These are phyloP conservation scores for Elsinoe necatrix DNA, from an alignment of 2,329 filamentous ascomycete species.

Conservation along the genomic window DNA sequence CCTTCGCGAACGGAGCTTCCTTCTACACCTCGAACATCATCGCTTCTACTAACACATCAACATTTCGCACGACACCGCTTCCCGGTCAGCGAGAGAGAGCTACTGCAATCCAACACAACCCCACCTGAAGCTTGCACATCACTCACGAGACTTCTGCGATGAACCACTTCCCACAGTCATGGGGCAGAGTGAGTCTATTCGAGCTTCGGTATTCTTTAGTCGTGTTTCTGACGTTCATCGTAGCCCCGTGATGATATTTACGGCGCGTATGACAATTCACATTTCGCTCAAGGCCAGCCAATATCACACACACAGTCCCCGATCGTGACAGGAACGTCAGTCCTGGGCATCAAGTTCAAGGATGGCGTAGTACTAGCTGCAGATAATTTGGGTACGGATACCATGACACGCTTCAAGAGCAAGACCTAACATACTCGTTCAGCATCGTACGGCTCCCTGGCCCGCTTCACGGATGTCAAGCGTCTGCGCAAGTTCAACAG, in stretches of 20 bases:
- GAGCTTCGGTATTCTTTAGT: neutral
- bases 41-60: no score
- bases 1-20: neutral
- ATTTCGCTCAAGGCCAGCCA: conserved; percentile 59
- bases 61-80: no score
- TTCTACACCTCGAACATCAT: neutral
- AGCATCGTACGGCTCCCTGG: conserved; percentile 94
- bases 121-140: no score
- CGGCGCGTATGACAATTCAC: conserved; percentile 81
- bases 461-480: conserved; percentile 94
- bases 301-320: conserved; percentile 85
- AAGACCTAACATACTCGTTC: conserved; percentile 15
- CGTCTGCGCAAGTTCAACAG: conserved; percentile 83
- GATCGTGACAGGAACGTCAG: conserved; percentile 92
- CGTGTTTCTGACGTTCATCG: conserved; percentile 18
- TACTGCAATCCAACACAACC: no score
- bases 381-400: conserved; percentile 75
- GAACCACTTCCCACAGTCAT: conserved; percentile 59
- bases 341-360: conserved; percentile 90
- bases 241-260: conserved; percentile 97
- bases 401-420: neutral
- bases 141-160: conserved; percentile 31
- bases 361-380: conserved; percentile 93
- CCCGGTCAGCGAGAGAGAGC: no score
- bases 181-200: conserved; percentile 50